These are phyloP conservation scores for Solanum rostratum DNA, from an alignment of 257 asterid genomes.

Conservation along the genomic window DNA sequence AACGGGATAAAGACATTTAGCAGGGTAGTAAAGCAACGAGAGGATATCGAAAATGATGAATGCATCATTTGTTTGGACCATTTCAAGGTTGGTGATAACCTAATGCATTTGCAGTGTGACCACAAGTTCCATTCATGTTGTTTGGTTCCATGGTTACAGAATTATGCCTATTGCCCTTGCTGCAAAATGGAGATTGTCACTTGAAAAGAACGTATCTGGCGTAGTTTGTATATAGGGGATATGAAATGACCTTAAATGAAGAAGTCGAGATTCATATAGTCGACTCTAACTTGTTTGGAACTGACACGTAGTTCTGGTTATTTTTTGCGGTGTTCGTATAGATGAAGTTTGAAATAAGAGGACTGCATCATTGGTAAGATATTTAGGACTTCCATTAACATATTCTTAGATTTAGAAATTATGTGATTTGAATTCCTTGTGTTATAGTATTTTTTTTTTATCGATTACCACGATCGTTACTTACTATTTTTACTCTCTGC, in stretches of 20 bases:
- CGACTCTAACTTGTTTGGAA: neutral
- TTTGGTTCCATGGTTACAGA: slow-evolving; percentile 12
- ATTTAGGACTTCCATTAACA: neutral
- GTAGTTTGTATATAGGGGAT: neutral
- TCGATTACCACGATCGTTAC: no score
- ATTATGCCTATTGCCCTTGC: slow-evolving; percentile 9
- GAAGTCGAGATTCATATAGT: neutral
- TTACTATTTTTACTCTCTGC: no score
- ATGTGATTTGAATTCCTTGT: neutral
- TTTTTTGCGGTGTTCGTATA: neutral
- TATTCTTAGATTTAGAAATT: neutral
- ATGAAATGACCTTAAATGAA: neutral
- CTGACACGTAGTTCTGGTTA: neutral
- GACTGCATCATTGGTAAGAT: neutral
- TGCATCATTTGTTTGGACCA: slow-evolving; percentile 7
- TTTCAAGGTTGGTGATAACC: slow-evolving; percentile 2
- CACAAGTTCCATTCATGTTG: slow-evolving; percentile 8
- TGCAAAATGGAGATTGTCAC: slow-evolving; percentile 22
- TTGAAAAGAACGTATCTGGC: neutral
- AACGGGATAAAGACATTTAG: neutral
- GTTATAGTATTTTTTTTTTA: neutral
- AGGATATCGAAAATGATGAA: neutral
- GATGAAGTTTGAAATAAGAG: neutral
- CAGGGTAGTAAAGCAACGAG: neutral
- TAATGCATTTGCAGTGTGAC: slow-evolving; percentile 6